These are phyloP conservation scores for Hypomontagnella monticulosa DNA, from an alignment of 495 filamentous ascomycete species.

Conservation along the genomic window DNA sequence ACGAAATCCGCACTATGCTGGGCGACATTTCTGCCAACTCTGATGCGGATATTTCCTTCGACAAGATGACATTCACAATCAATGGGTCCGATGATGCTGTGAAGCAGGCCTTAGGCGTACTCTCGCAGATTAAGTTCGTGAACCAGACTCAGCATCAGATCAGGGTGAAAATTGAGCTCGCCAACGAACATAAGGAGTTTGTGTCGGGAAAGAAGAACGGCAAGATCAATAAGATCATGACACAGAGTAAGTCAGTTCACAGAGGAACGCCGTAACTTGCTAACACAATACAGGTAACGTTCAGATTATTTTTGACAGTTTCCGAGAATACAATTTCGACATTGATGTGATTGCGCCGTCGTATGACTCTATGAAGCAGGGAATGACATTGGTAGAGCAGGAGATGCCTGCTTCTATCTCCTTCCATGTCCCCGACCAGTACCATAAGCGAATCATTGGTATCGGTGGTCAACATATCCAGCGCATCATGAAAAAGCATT, in stretches of 20 bases:
- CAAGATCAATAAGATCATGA: slow-evolving; percentile 99
- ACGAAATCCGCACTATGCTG: slow-evolving; percentile 87
- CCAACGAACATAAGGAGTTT: slow-evolving; percentile 99
- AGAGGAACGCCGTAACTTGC: background rate
- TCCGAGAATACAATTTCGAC: slow-evolving; percentile 99
- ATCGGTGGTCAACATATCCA: slow-evolving; percentile 99
- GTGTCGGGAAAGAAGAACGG: slow-evolving; percentile 99
- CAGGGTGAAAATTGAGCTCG: slow-evolving; percentile 96
- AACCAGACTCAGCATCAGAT: slow-evolving; percentile 89
- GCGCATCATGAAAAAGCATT: slow-evolving; percentile 99
- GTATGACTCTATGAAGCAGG: slow-evolving; percentile 92
- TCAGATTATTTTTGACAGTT: slow-evolving; percentile 98
- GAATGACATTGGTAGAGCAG: slow-evolving; percentile 91
- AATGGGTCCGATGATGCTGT: slow-evolving; percentile 95
- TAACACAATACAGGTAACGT: slow-evolving; percentile 71
- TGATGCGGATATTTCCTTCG: slow-evolving; percentile 91
- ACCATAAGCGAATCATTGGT: slow-evolving; percentile 99
- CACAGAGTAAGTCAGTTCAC: slow-evolving; percentile 72
- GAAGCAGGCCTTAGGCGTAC: slow-evolving; percentile 90
- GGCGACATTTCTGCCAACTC: slow-evolving; percentile 96
- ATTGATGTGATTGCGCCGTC: slow-evolving; percentile 93
- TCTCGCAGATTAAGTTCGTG: slow-evolving; percentile 90
- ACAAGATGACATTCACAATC: slow-evolving; percentile 91
- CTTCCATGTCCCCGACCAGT: slow-evolving; percentile 99
- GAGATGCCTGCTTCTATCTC: slow-evolving; percentile 99